Evolutionary conservation across 345 rosid species (phyloP).

Genomic region (Nephelium lappaceum): DNA sequence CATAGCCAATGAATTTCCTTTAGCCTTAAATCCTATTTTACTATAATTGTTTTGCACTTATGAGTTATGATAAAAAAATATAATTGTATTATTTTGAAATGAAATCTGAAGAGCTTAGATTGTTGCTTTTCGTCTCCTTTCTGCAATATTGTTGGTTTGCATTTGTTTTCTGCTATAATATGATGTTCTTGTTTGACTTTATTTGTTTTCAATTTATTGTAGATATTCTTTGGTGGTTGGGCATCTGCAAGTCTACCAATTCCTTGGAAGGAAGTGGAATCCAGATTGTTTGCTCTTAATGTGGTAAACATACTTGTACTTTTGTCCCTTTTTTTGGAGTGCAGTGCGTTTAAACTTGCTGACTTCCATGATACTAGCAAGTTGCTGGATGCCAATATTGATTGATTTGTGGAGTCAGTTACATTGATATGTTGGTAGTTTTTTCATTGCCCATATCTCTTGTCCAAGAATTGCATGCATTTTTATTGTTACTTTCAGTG

Average conservation of each 20-base stretch:
- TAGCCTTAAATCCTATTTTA: no score
- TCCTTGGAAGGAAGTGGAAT: slow-evolving; percentile 86
- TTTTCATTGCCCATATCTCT: background rate
- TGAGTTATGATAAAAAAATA: no score
- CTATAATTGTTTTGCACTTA: no score
- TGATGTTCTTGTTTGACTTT: slow-evolving; percentile 13
- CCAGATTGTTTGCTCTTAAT: slow-evolving; percentile 77
- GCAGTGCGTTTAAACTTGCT: background rate
- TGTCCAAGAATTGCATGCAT: background rate
- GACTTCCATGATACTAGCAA: background rate
- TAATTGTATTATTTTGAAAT: background rate
- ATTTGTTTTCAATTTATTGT: slow-evolving; percentile 19
- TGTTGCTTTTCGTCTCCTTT: slow-evolving; percentile 6
- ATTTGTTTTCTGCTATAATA: background rate
- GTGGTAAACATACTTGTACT: slow-evolving; percentile 51
- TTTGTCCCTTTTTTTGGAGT: background rate
- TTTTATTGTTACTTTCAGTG: background rate
- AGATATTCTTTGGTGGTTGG: slow-evolving; percentile 76
- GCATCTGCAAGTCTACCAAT: slow-evolving; percentile 54
- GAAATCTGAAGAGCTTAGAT: background rate
- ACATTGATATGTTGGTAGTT: background rate
- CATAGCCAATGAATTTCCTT: no score
- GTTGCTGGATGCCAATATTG: background rate
- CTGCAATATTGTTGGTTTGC: background rate
- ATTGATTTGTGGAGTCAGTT: background rate